phyloP scores from a whole-genome alignment of 2,329 filamentous ascomycete genomes.

The Nemania serpens region DNA sequence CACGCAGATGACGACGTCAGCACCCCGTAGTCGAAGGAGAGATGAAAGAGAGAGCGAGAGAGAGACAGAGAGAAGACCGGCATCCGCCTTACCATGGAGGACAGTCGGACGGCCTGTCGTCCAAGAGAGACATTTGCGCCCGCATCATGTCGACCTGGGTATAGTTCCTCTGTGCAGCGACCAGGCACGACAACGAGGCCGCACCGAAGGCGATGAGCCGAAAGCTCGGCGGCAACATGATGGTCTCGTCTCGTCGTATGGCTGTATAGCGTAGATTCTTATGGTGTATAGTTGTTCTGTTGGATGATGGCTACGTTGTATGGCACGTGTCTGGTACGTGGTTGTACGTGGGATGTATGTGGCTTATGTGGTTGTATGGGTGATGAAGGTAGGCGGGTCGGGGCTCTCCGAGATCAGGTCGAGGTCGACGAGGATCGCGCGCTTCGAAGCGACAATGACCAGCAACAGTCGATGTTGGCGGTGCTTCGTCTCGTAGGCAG shows the following conservation, averaged over 20 bases:
- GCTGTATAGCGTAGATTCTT: not conserved
- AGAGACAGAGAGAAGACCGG: not conserved
- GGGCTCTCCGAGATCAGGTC: not conserved
- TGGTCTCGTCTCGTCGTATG: not conserved
- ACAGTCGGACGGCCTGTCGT: conserved; percentile 74
- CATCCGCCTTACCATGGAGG: conserved; percentile 68
- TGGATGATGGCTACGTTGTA: too few relatives aligned
- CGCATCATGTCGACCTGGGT: conserved; percentile 64
- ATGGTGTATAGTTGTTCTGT: too few relatives aligned
- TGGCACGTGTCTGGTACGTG: too few relatives aligned
- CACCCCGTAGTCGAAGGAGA: not conserved
- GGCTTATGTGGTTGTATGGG: not conserved
- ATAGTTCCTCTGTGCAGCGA: conserved; percentile 56
- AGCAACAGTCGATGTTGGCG: conserved; percentile 1
- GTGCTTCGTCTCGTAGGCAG: too few relatives aligned
- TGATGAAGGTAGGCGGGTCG: not conserved
- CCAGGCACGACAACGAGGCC: conserved; percentile 35
- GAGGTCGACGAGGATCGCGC: not conserved
- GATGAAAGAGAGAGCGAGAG: not conserved
- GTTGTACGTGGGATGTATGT: too few relatives aligned
- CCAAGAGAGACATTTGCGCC: conserved; percentile 71
- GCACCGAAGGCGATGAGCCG: conserved; percentile 33
- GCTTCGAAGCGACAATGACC: conserved; percentile 2
- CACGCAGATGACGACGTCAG: conserved; percentile 32
- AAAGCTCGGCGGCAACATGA: conserved; percentile 35